Evolutionary conservation across 768 basidiomycete genomes (phyloP).

Genomic region (Auricularia cornea): DNA sequence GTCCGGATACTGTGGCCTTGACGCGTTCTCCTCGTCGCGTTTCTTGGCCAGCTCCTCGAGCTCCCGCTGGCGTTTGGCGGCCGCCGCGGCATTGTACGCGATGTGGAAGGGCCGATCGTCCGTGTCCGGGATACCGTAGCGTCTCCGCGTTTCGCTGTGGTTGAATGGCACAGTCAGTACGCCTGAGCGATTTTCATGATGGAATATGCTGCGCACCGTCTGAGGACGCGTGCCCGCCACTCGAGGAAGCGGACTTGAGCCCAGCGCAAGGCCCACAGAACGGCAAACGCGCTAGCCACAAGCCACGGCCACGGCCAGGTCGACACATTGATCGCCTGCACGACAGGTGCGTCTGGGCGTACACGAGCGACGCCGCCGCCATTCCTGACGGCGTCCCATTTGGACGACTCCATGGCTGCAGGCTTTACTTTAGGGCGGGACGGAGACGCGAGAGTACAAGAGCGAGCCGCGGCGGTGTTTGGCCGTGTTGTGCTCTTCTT

Average conservation of each 20-base stretch:
- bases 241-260: not conserved
- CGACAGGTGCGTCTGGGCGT: not conserved
- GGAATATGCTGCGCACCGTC: conserved; percentile 2
- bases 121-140: conserved; percentile 76
- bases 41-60: conserved; percentile 27
- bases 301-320: not conserved
- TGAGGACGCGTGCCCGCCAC: conserved; percentile 7
- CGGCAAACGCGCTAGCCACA: not conserved
- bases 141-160: conserved; percentile 35
- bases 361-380: not conserved
- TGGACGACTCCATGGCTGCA: not conserved
- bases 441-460: not conserved
- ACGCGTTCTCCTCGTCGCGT: not conserved
- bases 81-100: conserved; percentile 67
- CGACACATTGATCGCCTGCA: not conserved
- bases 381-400: not conserved
- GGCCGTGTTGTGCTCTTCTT: not conserved
- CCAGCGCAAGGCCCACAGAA: not conserved
- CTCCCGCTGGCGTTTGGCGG: conserved; percentile 45
- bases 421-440: not conserved
- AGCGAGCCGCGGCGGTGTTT: not conserved
- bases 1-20: conserved; percentile 15
- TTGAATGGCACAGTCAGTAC: not conserved
- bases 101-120: conserved; percentile 81
- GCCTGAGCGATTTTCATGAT: not conserved